These are phyloP conservation scores for Triticum monococcum DNA, from an alignment of 176 grass and related monocot species.

Conservation along the genomic window DNA sequence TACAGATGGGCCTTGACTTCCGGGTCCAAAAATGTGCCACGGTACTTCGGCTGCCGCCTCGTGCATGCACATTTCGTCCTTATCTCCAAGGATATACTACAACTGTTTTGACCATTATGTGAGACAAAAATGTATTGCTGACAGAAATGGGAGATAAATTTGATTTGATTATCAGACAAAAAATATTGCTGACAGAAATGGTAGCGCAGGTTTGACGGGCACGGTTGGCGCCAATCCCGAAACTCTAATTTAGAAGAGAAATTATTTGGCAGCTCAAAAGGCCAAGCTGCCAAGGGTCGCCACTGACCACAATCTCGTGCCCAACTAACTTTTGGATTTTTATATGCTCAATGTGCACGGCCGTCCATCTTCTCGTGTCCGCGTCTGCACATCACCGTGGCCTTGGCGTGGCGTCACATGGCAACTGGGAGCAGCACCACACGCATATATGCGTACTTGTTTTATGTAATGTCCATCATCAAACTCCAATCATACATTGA, in stretches of 20 bases:
- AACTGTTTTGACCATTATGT: background rate
- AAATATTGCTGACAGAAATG: too few relatives aligned
- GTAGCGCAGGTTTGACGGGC: background rate
- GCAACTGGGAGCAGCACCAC: background rate
- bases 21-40: background rate
- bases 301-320: background rate
- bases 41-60: background rate
- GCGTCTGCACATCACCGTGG: constrained; percentile 4
- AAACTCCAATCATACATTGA: background rate
- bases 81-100: background rate
- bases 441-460: background rate
- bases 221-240: background rate
- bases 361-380: background rate
- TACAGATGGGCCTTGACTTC: background rate
- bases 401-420: constrained; percentile 6
- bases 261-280: background rate
- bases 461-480: background rate
- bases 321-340: constrained; percentile 2
- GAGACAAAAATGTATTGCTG: background rate
- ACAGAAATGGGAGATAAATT: too few relatives aligned
- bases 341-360: background rate
- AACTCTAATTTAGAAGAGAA: background rate
- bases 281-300: background rate
- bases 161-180: background rate
- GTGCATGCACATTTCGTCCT: background rate